Percentiles rank a stretch among this genome's conserved stretches.
These are phyloP conservation scores for Taxawa tesnikishii DNA, from an alignment of 2,329 filamentous ascomycete genomes.

Conservation along the genomic window DNA sequence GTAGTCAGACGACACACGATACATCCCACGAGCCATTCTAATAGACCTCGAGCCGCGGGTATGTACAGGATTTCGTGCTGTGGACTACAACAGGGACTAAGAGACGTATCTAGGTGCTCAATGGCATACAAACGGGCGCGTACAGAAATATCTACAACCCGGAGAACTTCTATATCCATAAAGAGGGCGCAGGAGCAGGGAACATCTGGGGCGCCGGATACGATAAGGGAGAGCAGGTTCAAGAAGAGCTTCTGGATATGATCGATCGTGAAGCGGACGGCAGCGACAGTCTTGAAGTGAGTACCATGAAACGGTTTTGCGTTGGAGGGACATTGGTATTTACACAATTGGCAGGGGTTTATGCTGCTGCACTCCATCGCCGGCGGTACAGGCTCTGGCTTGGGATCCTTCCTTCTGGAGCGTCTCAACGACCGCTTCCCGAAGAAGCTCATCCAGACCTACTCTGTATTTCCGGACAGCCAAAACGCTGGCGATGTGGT, in stretches of 20 bases:
- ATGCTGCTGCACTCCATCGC: slow-evolving; percentile 99
- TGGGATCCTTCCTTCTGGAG: slow-evolving; percentile 90
- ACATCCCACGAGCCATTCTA: slow-evolving; percentile 90
- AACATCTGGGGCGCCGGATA: slow-evolving; percentile 99
- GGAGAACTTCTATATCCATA: slow-evolving; percentile 96
- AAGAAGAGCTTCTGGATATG: slow-evolving; percentile 98
- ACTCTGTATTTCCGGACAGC: slow-evolving; percentile 95
- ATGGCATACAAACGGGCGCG: slow-evolving; percentile 80
- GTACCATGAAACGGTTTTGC: slow-evolving; percentile 6
- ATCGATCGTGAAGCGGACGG: slow-evolving; percentile 97
- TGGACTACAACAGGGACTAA: slow-evolving; percentile 1
- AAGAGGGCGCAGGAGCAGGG: slow-evolving; percentile 83
- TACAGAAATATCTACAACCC: slow-evolving; percentile 99
- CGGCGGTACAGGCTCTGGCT: slow-evolving; percentile 88
- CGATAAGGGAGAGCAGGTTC: slow-evolving; percentile 77
- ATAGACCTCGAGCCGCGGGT: slow-evolving; percentile 90
- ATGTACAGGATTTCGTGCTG: slow-evolving; percentile 9
- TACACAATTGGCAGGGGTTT: slow-evolving; percentile 55
- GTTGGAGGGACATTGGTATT: neutral
- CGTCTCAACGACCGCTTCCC: slow-evolving; percentile 93
- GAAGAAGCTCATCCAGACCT: slow-evolving; percentile 98
- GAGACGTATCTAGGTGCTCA: slow-evolving; percentile 55
- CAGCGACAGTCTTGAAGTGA: slow-evolving; percentile 84
- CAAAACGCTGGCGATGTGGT: slow-evolving; percentile 81
- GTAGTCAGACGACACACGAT: slow-evolving; percentile 94